Evolutionary conservation across 2,329 filamentous ascomycete genomes (phyloP).

Genomic region (Albophoma yamanashiensis): DNA sequence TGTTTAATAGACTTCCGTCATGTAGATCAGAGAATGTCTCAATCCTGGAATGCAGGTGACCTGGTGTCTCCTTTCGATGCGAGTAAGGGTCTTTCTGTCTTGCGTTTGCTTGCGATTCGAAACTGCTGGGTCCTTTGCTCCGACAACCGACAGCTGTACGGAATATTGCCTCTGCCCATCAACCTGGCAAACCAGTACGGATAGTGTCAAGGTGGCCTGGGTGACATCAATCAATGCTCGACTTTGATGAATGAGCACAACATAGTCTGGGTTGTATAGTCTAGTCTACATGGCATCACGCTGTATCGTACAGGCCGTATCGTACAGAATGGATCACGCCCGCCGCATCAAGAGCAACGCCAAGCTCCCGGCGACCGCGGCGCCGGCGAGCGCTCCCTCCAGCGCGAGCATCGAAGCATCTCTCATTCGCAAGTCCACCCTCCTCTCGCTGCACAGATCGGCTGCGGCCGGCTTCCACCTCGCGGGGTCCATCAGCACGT

Average conservation of each 20-base stretch:
- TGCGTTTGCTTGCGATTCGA: too few species aligned
- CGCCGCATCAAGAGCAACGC: conserved; percentile 34
- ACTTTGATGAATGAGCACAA: background rate
- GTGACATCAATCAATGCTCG: background rate
- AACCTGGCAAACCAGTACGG: background rate
- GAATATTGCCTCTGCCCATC: too few species aligned
- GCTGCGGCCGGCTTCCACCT: conserved; percentile 37
- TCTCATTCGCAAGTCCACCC: conserved; percentile 52
- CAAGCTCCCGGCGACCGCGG: conserved; percentile 44
- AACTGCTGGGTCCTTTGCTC: too few species aligned
- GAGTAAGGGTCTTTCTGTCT: too few species aligned
- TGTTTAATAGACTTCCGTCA: too few species aligned
- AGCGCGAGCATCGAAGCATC: conserved; percentile 61
- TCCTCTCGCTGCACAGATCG: conserved; percentile 57
- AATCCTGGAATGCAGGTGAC: background rate
- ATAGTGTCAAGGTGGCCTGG: background rate
- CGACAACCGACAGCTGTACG: too few species aligned
- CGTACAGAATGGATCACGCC: conserved; percentile 8
- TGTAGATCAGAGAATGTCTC: background rate
- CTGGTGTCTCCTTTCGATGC: too few species aligned
- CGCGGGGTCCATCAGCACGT: conserved; percentile 27
- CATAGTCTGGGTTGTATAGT: background rate
- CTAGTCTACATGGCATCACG: background rate
- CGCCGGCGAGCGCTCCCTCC: conserved; percentile 58
- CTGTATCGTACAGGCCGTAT: background rate